Base-by-base conservation (phyloP, 2,329 filamentous ascomycete species). In the Xylariaceae sp. region DNA sequence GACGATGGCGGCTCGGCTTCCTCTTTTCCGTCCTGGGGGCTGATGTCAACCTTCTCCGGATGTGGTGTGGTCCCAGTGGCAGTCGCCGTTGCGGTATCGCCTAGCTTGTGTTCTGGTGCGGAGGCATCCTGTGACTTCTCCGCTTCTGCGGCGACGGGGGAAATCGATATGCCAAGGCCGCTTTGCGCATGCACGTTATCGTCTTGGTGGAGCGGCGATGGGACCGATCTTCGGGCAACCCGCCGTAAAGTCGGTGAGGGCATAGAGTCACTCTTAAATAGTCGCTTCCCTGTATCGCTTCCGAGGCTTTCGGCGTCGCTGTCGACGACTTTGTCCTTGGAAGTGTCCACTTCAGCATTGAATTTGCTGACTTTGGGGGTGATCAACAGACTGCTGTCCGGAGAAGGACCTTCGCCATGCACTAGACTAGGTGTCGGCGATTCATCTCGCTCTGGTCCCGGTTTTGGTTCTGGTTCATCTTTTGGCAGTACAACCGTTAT, bases 371-470 rank as follows among this genome's bases (percentile, higher is more conserved):
- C 46, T 53, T 62, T 69, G n/a, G 69, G 69, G 1, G 67, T 72
- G 16, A 66, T 56, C 40, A 72, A 20, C n/a, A 68, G 20, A 49
- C 66, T 70, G 49, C 68, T 71, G 6, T 60, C 58, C 40, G 66
- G 61, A 10, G 70, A 71, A 19, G 63, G 61, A 40, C 62, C 63
- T 20, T 54, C 59, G 2, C 65, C 63, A 20, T 51, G 67, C n/a
- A 67, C 58, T 4, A 72, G 50, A 21, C 69, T 70, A 2, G 70
- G 69, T 2, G 70, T 64, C 37, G 63, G 63, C n/a, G 61, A 57
- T 10, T 54, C 53, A 29, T 61, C 32, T 37, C 32, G 32, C 14
- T 37, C 32, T 37, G 14, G 32, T 37, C 14, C 14, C 53, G 57
- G 47, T 49, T 44, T 43, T 19, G 59, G 43, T 50, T 54, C 51